A percentile compares a stretch with the other conserved stretches of the same genome.
Conservation (phyloP, 2,329 filamentous ascomycete species). For the Pyrenophora tritici-repentis region DNA sequence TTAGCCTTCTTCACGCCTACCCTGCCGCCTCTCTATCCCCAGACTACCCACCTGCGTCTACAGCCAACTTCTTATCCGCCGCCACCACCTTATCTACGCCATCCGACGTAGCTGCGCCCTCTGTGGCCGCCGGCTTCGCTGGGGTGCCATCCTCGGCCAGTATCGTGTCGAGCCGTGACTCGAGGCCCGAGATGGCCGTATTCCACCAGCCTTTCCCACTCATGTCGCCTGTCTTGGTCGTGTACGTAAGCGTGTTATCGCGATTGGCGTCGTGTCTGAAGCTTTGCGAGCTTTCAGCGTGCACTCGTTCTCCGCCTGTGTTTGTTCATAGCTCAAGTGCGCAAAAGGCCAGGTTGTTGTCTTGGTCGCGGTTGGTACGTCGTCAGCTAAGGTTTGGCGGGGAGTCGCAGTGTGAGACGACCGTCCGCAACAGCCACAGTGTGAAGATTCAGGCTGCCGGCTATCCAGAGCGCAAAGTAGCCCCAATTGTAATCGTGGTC, state of each 20-base stretch:
- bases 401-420: constrained; percentile 21
- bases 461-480: background rate
- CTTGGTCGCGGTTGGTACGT: constrained; percentile 33
- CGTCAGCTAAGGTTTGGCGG: constrained; percentile 27
- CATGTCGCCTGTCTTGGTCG: constrained; percentile 21
- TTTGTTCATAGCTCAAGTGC: constrained; percentile 38
- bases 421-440: background rate
- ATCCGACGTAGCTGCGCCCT: constrained; percentile 43
- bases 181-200: constrained; percentile 89
- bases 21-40: background rate
- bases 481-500: constrained; percentile 24
- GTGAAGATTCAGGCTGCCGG: background rate
- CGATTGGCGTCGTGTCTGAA: background rate
- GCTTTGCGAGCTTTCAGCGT: constrained; percentile 37
- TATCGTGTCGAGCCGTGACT: constrained; percentile 90
- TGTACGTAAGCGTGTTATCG: background rate
- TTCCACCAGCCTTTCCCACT: constrained; percentile 50
- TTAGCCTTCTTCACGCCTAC: constrained; percentile 24
- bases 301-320: constrained; percentile 32
- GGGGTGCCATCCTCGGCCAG: constrained; percentile 75
- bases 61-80: constrained; percentile 37
- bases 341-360: constrained; percentile 36
- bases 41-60: constrained; percentile 41
- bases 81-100: constrained; percentile 30
- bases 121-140: constrained; percentile 48